Evolutionary conservation across 2,329 filamentous ascomycete species (phyloP), one percentile per base, ranked within the genome.

Genomic region (Exutisphaerella laricina): DNA sequence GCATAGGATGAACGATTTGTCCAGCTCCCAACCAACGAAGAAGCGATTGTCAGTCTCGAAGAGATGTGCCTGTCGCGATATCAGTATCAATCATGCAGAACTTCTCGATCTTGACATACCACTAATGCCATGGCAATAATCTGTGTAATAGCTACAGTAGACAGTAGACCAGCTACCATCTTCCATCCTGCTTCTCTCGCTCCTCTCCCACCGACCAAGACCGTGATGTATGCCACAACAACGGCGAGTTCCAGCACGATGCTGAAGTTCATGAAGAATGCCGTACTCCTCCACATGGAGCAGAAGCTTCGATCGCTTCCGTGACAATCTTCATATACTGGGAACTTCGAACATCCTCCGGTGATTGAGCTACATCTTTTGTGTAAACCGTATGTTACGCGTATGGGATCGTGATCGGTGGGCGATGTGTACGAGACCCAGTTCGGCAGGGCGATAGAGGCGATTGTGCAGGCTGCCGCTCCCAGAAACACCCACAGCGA

Each of bases 221-320:
- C 79, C 37, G 94, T 78, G 21, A 82, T 59, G 65, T 90, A 95
- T 13, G 82, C 79, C 20, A 94, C 81, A n/a, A 94, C 67, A 5
- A 81, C 81, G 42, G 84, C 87, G 29, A 92, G 76, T 65, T 94
- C 83, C 28, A 92, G 63, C n/a, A 95, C 80, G 26, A 88, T 78
- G 5, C 85, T 78, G 56, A 96, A 85, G 39, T 82, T 85, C 70
- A 94, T 88, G 51, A 95, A 68, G 67, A 96, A 97, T 17, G 86
- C 88, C 25, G 88, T 81, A 18, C 81, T 87, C 46, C 85, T 78
- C 90, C 90, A 98, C 75, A 94, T 84, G 57, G 81, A 84, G 72
- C 92, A 97, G 68, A 97, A 96, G 58, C 81, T 79, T 39, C 79
- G 75, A 55, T 82, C 77, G 39, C 79, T 76, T 55, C 73, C 75